Base-by-base conservation (phyloP, 2,329 filamentous ascomycete genomes). In the Mariannaea sp. region DNA sequence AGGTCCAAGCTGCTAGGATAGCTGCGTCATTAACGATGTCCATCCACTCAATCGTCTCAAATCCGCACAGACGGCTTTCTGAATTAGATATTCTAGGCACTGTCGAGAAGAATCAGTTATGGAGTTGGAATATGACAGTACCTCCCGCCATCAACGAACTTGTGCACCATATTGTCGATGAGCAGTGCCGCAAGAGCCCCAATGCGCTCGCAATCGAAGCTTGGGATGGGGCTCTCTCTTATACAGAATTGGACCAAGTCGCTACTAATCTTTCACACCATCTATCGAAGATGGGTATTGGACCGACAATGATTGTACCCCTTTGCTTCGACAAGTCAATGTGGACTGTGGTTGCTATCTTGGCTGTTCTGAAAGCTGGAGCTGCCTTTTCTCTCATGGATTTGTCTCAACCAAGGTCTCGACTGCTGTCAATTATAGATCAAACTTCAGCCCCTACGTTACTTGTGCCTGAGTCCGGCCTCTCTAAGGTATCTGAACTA, bases 191-290 rank as follows among this genome's bases (percentile, higher is more conserved):
- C 16, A 49, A 55, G n/a, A 44, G 46, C 14, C 64, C 59, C 5
- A 13, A 41, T 16, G 57, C 53, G 8, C 41, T 43, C 14, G 65
- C 64, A 7, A 48, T 67, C 35, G 64, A 49, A 30, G 59, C 64
- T 14, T 67, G 60, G 65, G 63, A 66, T 33, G 65, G 49, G 29
- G 19, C 66, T 39, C 70, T 76, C 50, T 75, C 74, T 8, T 78
- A 77, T 50, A 50, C 62, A 36, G 68, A 78, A 30, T 63, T 78
- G 6, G 71, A 77, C 39, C 52, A 59, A 1, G 62, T 71, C 14
- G 76, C 77, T 1, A 71, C 70, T 35, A 55, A 64, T 3, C 66
- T 78, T n/a, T 75, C 76, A 7, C 58, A 60, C n/a, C 61, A 70
- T 49, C 66, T 79, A 1, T 48, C 67, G 16, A 57, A 62, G 7